Conservation (phyloP, 495 filamentous ascomycete species). For the Lineolata rhizophorae region DNA sequence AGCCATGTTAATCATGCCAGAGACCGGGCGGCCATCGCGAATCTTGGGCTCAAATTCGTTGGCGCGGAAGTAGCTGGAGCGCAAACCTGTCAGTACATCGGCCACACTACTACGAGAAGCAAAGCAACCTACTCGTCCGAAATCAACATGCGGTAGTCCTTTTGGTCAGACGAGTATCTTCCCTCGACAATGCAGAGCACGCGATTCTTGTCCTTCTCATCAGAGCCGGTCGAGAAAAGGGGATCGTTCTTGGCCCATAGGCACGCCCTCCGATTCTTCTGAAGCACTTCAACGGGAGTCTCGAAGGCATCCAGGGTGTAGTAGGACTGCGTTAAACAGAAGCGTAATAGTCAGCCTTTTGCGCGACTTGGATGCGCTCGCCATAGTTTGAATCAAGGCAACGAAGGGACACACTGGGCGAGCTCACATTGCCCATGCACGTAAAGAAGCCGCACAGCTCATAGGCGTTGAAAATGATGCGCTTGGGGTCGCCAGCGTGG, state of each 20-base stretch:
- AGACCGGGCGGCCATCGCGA: slow-evolving; percentile 43
- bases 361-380: too few relatives aligned
- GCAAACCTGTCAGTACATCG: slow-evolving; percentile 14
- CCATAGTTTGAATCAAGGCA: not conserved
- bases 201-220: slow-evolving; percentile 35
- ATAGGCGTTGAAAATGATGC: slow-evolving; percentile 41
- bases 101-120: slow-evolving; percentile 3
- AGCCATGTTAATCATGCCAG: slow-evolving; percentile 54
- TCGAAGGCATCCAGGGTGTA: slow-evolving; percentile 79
- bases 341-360: too few relatives aligned
- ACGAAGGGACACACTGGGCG: not conserved
- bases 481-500: slow-evolving; percentile 17
- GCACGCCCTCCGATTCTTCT: slow-evolving; percentile 44
- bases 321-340: slow-evolving; percentile 31
- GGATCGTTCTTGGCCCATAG: slow-evolving; percentile 61
- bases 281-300: slow-evolving; percentile 33
- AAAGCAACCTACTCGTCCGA: slow-evolving; percentile 33
- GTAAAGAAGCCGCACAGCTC: slow-evolving; percentile 34
- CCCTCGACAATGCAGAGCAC: slow-evolving; percentile 62
- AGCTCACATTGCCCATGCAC: slow-evolving; percentile 16
- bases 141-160: slow-evolving; percentile 51
- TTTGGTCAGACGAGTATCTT: slow-evolving; percentile 32
- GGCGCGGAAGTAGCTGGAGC: slow-evolving; percentile 53
- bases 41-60: slow-evolving; percentile 46
- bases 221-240: slow-evolving; percentile 42